Evolutionary conservation across 495 filamentous ascomycete genomes (phyloP).

Genomic region (Sabuloglossum arenarium): DNA sequence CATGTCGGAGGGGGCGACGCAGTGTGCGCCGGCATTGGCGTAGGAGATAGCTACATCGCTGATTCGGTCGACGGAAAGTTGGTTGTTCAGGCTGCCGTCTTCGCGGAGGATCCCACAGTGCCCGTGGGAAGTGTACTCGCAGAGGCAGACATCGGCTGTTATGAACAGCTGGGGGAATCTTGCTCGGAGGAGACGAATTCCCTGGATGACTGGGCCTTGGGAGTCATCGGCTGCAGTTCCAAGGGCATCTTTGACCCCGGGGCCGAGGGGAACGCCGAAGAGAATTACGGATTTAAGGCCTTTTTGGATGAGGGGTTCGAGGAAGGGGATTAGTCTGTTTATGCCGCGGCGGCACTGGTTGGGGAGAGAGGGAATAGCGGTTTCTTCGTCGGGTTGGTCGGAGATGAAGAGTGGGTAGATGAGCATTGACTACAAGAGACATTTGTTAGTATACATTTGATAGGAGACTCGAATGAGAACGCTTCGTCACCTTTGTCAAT

Average conservation of each 20-base stretch:
- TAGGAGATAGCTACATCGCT: conserved; percentile 86
- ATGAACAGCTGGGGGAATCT: conserved; percentile 79
- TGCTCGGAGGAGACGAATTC: conserved; percentile 61
- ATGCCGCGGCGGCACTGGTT: conserved; percentile 72
- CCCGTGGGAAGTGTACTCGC: conserved; percentile 97
- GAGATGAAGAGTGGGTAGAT: conserved; percentile 96
- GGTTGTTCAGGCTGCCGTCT: conserved; percentile 82
- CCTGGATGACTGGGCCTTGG: conserved; percentile 69
- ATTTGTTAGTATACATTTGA: too few relatives aligned
- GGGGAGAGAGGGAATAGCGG: conserved; percentile 71
- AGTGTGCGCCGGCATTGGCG: conserved; percentile 82
- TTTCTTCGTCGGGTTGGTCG: conserved; percentile 81
- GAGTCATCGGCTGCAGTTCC: conserved; percentile 91
- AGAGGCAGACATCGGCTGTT: conserved; percentile 81
- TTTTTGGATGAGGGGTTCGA: conserved; percentile 67
- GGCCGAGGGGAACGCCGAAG: conserved; percentile 74
- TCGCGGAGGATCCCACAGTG: conserved; percentile 90
- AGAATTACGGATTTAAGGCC: conserved; percentile 83
- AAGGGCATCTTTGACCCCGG: conserved; percentile 67
- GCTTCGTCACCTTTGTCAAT: conserved; percentile 59
- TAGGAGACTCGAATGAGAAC: too few relatives aligned
- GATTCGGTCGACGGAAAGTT: conserved; percentile 76
- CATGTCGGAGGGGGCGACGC: conserved; percentile 95
- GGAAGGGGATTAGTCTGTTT: conserved; percentile 66
- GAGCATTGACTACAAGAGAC: conserved; percentile 61